phyloP scores from a whole-genome alignment of 1,139 yeast genomes.

The Blastobotrys malaysiensis region DNA sequence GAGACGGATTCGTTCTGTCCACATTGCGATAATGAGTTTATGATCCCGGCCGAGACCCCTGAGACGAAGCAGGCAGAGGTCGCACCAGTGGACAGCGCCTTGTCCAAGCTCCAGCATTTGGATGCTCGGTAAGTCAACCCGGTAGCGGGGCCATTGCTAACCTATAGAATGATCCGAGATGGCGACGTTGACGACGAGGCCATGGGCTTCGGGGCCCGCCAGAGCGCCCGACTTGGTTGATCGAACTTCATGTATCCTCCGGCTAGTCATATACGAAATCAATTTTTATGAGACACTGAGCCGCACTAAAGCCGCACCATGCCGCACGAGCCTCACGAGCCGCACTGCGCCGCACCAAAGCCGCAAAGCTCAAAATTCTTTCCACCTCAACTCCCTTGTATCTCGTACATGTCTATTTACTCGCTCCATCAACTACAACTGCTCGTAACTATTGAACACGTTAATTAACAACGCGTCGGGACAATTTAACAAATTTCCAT shows the following conservation, averaged over 20 bases:
- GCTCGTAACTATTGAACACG: neutral
- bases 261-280: too few relatives aligned
- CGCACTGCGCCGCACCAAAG: neutral
- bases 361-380: too few relatives aligned
- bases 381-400: too few relatives aligned
- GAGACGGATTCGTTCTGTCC: constrained; percentile 36
- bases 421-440: too few relatives aligned
- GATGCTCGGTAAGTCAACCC: constrained; percentile 27
- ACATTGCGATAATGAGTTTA: constrained; percentile 36
- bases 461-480: neutral
- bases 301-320: too few relatives aligned
- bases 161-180: constrained; percentile 32
- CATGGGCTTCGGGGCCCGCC: constrained; percentile 26
- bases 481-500: neutral
- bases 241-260: too few relatives aligned
- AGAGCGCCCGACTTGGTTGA: constrained; percentile 11
- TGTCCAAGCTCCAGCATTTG: constrained; percentile 20
- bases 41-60: constrained; percentile 28
- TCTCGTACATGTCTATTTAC: too few relatives aligned
- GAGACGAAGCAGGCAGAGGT: constrained; percentile 14
- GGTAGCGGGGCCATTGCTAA: neutral
- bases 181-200: constrained; percentile 30
- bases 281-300: too few relatives aligned
- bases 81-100: constrained; percentile 16
- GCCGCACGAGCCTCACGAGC: neutral